Evolutionary conservation across 345 rosid species (phyloP).

Genomic region (Eutrema japonicum): DNA sequence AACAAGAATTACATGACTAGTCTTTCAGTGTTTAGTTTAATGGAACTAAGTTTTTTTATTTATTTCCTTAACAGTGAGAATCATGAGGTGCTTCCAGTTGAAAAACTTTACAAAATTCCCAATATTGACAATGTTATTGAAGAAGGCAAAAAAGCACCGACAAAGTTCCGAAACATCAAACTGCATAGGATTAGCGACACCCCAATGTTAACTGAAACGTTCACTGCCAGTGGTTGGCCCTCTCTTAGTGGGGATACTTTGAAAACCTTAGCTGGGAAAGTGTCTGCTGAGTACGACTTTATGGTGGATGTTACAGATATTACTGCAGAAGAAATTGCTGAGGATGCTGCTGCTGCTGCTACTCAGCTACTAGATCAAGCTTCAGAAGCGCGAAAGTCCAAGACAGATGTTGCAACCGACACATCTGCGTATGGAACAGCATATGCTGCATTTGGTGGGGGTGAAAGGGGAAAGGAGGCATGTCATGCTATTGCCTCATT

Average conservation of each 20-base stretch:
- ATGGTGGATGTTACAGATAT: slow-evolving; percentile 46
- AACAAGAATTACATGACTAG: background rate
- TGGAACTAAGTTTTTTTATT: slow-evolving; percentile 18
- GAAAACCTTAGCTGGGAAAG: slow-evolving; percentile 78
- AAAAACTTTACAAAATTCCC: slow-evolving; percentile 64
- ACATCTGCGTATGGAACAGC: slow-evolving; percentile 63
- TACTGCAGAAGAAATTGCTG: slow-evolving; percentile 44
- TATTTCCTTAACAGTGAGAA: slow-evolving; percentile 51
- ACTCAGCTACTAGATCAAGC: slow-evolving; percentile 30
- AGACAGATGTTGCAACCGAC: slow-evolving; percentile 44
- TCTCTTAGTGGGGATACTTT: slow-evolving; percentile 78
- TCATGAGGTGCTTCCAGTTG: slow-evolving; percentile 51
- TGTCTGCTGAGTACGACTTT: slow-evolving; percentile 70
- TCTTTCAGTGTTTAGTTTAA: slow-evolving; percentile 3
- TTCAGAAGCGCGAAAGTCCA: slow-evolving; percentile 32
- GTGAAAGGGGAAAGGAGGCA: slow-evolving; percentile 75
- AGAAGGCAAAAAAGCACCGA: slow-evolving; percentile 81
- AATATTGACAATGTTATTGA: slow-evolving; percentile 76
- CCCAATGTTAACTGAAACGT: slow-evolving; percentile 58
- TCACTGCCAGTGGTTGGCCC: slow-evolving; percentile 84
- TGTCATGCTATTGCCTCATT: slow-evolving; percentile 91
- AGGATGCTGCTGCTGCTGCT: slow-evolving; percentile 16
- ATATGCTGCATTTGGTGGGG: slow-evolving; percentile 54
- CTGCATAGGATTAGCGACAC: slow-evolving; percentile 54
- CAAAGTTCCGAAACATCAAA: slow-evolving; percentile 68